A percentile compares a stretch with the other conserved stretches of the same genome.
Evolutionary conservation across 1,284 basidiomycete genomes (phyloP).

Genomic region (Apiotrichum domesticum): DNA sequence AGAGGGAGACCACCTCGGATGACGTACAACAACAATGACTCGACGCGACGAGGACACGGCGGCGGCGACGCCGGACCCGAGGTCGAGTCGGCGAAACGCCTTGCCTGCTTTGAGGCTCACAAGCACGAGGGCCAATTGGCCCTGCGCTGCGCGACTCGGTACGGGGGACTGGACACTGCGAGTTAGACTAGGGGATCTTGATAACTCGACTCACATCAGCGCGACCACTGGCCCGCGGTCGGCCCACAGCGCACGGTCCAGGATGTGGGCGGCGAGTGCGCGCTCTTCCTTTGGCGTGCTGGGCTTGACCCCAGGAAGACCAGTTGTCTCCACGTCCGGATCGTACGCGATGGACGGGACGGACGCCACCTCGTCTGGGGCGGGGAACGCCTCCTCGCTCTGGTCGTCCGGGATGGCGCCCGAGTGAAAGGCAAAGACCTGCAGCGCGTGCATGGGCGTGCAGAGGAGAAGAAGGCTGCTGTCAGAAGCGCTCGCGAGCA

Average conservation of each 20-base stretch:
- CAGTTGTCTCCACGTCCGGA: constrained; percentile 1
- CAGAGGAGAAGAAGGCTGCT: constrained; percentile 25
- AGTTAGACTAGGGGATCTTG: background rate
- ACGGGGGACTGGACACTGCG: background rate
- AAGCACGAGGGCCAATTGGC: constrained; percentile 22
- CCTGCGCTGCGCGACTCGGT: constrained; percentile 1
- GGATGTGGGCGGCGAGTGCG: constrained; percentile 11
- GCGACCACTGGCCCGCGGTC: constrained; percentile 17
- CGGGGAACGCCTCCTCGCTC: constrained; percentile 28
- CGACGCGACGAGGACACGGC: constrained; percentile 15
- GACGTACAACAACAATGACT: constrained; percentile 31
- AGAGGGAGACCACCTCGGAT: background rate
- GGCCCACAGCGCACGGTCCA: constrained; percentile 8
- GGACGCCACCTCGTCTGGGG: constrained; percentile 34
- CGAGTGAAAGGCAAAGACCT: constrained; percentile 25
- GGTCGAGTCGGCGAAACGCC: constrained; percentile 24
- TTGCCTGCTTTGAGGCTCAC: constrained; percentile 24
- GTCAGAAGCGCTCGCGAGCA: background rate
- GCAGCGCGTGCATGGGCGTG: constrained; percentile 23
- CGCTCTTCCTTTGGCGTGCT: constrained; percentile 1
- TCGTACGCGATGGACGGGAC: constrained; percentile 25
- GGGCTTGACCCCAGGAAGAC: background rate
- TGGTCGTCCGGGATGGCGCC: constrained; percentile 28
- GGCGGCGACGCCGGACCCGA: constrained; percentile 25
- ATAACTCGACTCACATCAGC: constrained; percentile 17